These are phyloP conservation scores for Sesbania bispinosa DNA, from an alignment of 306 rosid genomes.

Conservation along the genomic window DNA sequence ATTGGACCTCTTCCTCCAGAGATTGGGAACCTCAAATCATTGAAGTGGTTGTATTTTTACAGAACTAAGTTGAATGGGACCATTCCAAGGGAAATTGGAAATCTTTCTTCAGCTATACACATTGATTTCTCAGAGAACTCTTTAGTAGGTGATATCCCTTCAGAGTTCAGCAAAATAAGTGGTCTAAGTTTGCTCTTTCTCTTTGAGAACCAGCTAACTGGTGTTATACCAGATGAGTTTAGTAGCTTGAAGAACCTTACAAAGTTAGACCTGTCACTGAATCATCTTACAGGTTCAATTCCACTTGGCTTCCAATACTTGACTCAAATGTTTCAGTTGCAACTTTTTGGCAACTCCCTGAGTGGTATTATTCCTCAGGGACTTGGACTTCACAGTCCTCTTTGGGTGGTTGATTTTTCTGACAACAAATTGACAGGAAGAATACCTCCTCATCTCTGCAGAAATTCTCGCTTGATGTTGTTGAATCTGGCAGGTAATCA, in stretches of 20 bases:
- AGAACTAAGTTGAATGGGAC: constrained; percentile 83
- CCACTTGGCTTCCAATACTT: constrained; percentile 68
- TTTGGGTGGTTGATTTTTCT: constrained; percentile 97
- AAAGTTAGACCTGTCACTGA: constrained; percentile 89
- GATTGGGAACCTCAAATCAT: constrained; percentile 67
- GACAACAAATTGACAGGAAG: constrained; percentile 61
- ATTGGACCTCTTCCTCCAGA: constrained; percentile 66
- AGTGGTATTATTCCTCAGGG: constrained; percentile 64
- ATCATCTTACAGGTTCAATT: constrained; percentile 68
- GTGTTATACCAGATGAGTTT: constrained; percentile 75
- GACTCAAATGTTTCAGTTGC: constrained; percentile 61
- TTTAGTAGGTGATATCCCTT: constrained; percentile 69
- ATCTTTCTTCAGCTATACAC: constrained; percentile 59
- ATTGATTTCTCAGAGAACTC: constrained; percentile 88
- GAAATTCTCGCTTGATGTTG: constrained; percentile 50
- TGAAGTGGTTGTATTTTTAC: constrained; percentile 71
- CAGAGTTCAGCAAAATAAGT: constrained; percentile 64
- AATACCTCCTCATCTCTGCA: constrained; percentile 80
- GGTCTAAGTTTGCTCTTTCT: constrained; percentile 69
- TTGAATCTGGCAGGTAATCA: constrained; percentile 67
- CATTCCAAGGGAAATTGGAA: constrained; percentile 89
- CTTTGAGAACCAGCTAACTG: constrained; percentile 81
- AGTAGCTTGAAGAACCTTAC: constrained; percentile 59
- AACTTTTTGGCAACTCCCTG: constrained; percentile 75
- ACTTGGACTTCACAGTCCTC: constrained; percentile 64